These are phyloP conservation scores for Globisporangium nagaii DNA, from an alignment of 352 stramenopile genomes.

Conservation along the genomic window DNA sequence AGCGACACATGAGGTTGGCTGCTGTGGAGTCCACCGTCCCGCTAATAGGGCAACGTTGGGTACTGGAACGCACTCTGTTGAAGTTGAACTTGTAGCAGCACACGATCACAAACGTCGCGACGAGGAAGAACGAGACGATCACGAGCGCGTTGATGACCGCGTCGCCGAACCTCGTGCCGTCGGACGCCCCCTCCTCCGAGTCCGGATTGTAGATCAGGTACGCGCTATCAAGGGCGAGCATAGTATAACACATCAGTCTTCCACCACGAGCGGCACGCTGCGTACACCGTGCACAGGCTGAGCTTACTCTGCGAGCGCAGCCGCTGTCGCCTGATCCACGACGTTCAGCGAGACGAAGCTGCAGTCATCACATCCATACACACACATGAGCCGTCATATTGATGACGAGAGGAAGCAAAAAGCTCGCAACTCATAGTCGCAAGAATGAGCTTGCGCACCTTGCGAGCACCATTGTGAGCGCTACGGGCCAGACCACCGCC, in stretches of 20 bases:
- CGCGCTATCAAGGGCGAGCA: slow-evolving; percentile 25
- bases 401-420: not conserved
- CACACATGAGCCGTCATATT: not conserved
- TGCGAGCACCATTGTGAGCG: slow-evolving; percentile 74
- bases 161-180: slow-evolving; percentile 64
- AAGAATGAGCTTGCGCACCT: slow-evolving; percentile 42
- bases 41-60: too few species aligned
- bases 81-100: slow-evolving; percentile 90
- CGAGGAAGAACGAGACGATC: slow-evolving; percentile 87
- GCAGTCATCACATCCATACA: not conserved
- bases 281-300: not conserved
- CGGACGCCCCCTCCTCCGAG: slow-evolving; percentile 38
- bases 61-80: slow-evolving; percentile 36
- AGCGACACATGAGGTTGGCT: too few species aligned
- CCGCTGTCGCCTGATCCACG: slow-evolving; percentile 65
- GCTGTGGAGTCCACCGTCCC: too few species aligned
- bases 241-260: too few species aligned
- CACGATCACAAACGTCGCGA: slow-evolving; percentile 89
- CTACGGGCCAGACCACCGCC: slow-evolving; percentile 74
- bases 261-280: too few species aligned
- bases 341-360: slow-evolving; percentile 83
- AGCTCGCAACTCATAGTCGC: not conserved
- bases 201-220: slow-evolving; percentile 78
- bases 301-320: slow-evolving; percentile 61
- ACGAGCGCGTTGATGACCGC: slow-evolving; percentile 84